Conservation (phyloP, 495 filamentous ascomycete genomes). For the Cryomyces minteri region DNA sequence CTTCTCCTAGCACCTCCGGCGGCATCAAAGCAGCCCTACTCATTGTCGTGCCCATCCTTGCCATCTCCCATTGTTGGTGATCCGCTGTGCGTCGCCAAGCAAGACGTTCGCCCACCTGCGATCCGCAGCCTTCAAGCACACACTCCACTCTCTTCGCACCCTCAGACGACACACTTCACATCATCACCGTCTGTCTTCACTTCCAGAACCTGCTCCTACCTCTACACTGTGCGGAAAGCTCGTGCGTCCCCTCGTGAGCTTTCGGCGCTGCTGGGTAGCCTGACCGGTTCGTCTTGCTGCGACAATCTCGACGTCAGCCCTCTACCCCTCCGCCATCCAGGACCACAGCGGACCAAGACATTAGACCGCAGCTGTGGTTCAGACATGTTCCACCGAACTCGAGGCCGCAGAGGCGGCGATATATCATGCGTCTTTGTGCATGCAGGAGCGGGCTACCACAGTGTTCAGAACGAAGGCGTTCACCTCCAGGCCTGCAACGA, state of each 20-base stretch:
- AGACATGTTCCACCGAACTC: slow-evolving; percentile 14
- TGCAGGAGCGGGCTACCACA: slow-evolving; percentile 92
- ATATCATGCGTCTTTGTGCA: slow-evolving; percentile 76
- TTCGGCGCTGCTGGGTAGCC: background rate
- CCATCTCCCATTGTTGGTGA: too few relatives aligned
- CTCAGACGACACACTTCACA: too few relatives aligned
- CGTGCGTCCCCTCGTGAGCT: background rate
- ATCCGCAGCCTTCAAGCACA: too few relatives aligned
- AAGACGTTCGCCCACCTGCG: too few relatives aligned
- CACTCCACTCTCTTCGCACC: too few relatives aligned
- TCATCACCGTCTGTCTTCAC: background rate
- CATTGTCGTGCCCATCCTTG: too few relatives aligned
- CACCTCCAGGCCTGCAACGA: slow-evolving; percentile 75
- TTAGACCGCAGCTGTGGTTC: background rate
- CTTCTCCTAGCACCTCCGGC: too few relatives aligned
- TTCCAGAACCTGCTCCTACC: background rate
- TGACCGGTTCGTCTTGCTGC: background rate
- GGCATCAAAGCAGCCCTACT: too few relatives aligned
- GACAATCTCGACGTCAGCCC: background rate
- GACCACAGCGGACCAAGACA: too few relatives aligned
- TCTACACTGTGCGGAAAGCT: background rate
- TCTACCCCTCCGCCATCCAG: background rate
- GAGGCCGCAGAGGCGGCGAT: slow-evolving; percentile 20
- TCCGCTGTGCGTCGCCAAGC: too few relatives aligned
- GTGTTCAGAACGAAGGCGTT: slow-evolving; percentile 55